Conservation (phyloP, 805 yeast genomes). For the Monosporozyma siamensis region DNA sequence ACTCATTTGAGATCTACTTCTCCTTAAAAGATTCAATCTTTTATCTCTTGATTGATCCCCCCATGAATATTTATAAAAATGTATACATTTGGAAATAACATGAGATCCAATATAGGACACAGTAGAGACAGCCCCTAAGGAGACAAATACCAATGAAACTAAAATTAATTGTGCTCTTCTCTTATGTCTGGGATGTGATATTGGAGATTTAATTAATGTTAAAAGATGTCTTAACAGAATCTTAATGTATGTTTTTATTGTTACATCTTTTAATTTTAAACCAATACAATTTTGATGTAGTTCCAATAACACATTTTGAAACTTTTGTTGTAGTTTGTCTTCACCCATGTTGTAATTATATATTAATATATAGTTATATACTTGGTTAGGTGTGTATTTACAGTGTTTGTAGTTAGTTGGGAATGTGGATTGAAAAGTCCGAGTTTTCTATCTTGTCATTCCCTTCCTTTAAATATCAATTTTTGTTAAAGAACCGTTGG, state of each 20-base stretch:
- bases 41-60: slow-evolving; percentile 2
- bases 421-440: no score
- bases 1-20: slow-evolving; percentile 25
- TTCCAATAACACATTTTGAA: slow-evolving; percentile 7
- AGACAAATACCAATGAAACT: slow-evolving; percentile 15
- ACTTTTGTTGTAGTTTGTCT: slow-evolving; percentile 5
- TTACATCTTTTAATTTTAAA: slow-evolving; percentile 13
- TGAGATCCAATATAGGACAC: slow-evolving; percentile 11
- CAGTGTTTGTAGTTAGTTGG: not conserved
- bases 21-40: slow-evolving; percentile 9
- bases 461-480: no score
- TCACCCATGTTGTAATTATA: slow-evolving; percentile 6
- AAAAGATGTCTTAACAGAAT: slow-evolving; percentile 17
- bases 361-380: not conserved
- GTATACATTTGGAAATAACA: slow-evolving; percentile 9
- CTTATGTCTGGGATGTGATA: slow-evolving; percentile 14
- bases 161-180: slow-evolving; percentile 21
- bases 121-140: slow-evolving; percentile 14
- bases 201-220: slow-evolving; percentile 15
- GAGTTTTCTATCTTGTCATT: no score
- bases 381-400: not conserved
- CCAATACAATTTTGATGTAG: slow-evolving; percentile 18
- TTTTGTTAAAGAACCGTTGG: no score
- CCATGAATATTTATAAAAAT: slow-evolving; percentile 10
- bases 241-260: slow-evolving; percentile 11